Evolutionary conservation across 2,329 filamentous ascomycete species (phyloP).

Genomic region (Sphaceloma murrayae): DNA sequence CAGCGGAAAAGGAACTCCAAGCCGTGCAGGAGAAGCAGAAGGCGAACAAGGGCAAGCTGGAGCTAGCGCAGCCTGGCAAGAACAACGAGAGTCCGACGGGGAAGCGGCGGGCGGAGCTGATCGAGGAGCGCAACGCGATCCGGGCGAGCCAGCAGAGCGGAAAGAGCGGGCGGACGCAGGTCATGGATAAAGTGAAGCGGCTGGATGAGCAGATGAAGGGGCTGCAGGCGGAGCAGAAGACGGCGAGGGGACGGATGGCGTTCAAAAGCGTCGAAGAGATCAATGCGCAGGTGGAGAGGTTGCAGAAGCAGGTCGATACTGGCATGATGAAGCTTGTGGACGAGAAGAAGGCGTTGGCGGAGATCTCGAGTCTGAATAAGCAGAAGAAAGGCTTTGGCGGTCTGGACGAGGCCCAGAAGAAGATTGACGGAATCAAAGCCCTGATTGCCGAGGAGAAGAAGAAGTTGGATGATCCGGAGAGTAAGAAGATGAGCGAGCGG

Average conservation of each 20-base stretch:
- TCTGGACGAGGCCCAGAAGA: slow-evolving; percentile 77
- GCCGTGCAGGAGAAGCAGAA: slow-evolving; percentile 69
- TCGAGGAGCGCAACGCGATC: slow-evolving; percentile 72
- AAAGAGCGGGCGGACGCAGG: slow-evolving; percentile 68
- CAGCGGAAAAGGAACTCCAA: slow-evolving; percentile 80
- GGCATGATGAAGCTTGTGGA: slow-evolving; percentile 94
- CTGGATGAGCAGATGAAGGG: slow-evolving; percentile 83
- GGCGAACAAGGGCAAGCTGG: slow-evolving; percentile 78
- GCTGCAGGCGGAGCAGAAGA: slow-evolving; percentile 79
- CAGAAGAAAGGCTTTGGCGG: slow-evolving; percentile 82
- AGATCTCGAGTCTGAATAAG: slow-evolving; percentile 76
- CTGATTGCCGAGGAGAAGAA: slow-evolving; percentile 87
- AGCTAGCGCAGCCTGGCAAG: slow-evolving; percentile 68
- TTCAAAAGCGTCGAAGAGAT: slow-evolving; percentile 87
- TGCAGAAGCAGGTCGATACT: slow-evolving; percentile 78
- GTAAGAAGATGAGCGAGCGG: slow-evolving; percentile 75
- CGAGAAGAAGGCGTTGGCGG: slow-evolving; percentile 83
- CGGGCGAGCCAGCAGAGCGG: slow-evolving; percentile 76
- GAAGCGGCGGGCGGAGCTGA: slow-evolving; percentile 79
- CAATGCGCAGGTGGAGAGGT: slow-evolving; percentile 66
- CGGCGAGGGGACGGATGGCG: slow-evolving; percentile 64
- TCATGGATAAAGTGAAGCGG: slow-evolving; percentile 84
- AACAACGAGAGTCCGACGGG: slow-evolving; percentile 71
- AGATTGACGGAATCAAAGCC: slow-evolving; percentile 75
- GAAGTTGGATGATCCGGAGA: slow-evolving; percentile 80